A percentile compares a stretch with the other conserved stretches of the same genome.
Evolutionary conservation across 306 rosid genomes (phyloP).

Genomic region (Pyrus bretschneideri): DNA sequence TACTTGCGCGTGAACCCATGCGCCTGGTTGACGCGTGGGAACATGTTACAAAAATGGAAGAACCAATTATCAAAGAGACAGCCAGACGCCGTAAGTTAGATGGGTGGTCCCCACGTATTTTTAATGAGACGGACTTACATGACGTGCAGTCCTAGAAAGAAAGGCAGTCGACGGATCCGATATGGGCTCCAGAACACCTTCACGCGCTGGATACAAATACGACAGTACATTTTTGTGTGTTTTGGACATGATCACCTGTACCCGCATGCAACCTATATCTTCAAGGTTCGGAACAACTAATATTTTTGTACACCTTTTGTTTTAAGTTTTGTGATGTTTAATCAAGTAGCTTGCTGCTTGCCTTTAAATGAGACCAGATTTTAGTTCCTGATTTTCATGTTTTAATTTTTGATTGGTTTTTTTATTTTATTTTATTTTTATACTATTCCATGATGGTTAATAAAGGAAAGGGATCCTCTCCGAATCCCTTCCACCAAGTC

Average conservation of each 20-base stretch:
- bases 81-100: conserved; percentile 7
- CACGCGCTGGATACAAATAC: neutral
- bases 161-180: neutral
- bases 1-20: neutral
- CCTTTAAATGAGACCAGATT: too few relatives aligned
- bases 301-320: too few relatives aligned
- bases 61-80: neutral
- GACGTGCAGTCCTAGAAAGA: conserved; percentile 1
- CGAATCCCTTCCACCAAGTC: too few relatives aligned
- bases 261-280: neutral
- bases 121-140: conserved; percentile 1
- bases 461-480: too few relatives aligned
- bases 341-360: too few relatives aligned
- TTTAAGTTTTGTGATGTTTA: too few relatives aligned
- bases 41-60: neutral
- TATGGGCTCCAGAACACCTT: neutral
- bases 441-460: too few relatives aligned
- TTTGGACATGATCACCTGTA: neutral
- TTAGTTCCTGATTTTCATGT: too few relatives aligned
- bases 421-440: too few relatives aligned
- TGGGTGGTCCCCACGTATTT: neutral
- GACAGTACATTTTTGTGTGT: neutral
- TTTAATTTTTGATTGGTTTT: too few relatives aligned
- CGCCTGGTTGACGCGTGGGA: neutral
- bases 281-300: neutral